Percentiles rank a stretch among this genome's conserved stretches.
Conservation (phyloP, 306 rosid genomes). For the Notholithocarpus densiflorus region DNA sequence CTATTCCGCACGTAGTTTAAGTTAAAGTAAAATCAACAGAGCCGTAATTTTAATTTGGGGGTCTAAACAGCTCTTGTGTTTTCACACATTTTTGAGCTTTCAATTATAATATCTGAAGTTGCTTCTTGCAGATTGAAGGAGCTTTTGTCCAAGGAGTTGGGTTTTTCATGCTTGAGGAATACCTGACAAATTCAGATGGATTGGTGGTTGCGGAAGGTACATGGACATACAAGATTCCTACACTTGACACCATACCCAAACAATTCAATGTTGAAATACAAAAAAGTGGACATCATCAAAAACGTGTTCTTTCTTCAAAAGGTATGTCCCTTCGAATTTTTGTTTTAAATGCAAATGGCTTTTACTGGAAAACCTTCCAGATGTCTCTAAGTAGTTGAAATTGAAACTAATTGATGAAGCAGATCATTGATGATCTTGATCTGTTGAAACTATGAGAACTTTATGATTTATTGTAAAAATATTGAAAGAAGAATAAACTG, state of each 20-base stretch:
- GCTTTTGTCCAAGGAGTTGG: conserved; percentile 93
- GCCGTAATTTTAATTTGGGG: no score
- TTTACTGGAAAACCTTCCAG: not conserved
- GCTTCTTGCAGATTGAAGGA: conserved; percentile 83
- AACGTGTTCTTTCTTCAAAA: conserved; percentile 85
- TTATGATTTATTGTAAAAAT: not conserved
- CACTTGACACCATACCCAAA: conserved; percentile 79
- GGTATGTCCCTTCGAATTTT: conserved; percentile 39
- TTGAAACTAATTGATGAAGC: no score
- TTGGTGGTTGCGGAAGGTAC: conserved; percentile 65
- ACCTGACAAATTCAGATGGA: conserved; percentile 55
- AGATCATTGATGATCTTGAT: no score
- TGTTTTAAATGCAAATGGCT: not conserved
- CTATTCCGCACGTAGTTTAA: no score
- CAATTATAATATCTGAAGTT: conserved; percentile 1
- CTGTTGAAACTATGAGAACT: no score
- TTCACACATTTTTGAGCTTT: no score
- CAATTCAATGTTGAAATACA: conserved; percentile 76
- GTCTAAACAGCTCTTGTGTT: no score
- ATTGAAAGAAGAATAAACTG: not conserved
- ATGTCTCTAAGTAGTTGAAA: not conserved
- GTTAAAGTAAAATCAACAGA: no score
- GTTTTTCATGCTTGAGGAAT: conserved; percentile 88
- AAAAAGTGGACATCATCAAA: conserved; percentile 72
- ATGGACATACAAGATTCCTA: conserved; percentile 89